Base-by-base conservation (phyloP, 371 early-diverging fungal genomes). In the Vairimorpha ceranae region DNA sequence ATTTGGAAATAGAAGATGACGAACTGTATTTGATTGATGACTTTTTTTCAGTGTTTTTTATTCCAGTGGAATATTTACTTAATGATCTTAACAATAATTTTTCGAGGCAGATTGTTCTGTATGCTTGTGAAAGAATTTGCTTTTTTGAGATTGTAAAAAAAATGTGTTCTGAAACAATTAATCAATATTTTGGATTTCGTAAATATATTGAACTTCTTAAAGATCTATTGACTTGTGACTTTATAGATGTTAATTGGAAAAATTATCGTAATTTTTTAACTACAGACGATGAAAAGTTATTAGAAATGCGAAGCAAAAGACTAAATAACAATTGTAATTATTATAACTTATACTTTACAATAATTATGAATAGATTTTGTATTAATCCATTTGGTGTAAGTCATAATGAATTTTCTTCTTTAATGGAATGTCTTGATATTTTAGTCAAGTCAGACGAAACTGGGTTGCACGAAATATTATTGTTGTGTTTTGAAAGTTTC, bases 401-500 rank as follows among this genome's bases (percentile, higher is more conserved):
- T n/a, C 48, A 48, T 12, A 8, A 6, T 29, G 30, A 58, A 10
- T 3, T 15, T 27, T 23, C 25, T 27, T 27, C 6, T 32, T 23
- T 58, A 25, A 14, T 30, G 32, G n/a, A 58, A 58, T 48, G 48
- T 48, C 21, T 48, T 12, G 48, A 48, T 48, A n/a, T 48, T 4
- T 48, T 48, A 21, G 48, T 56, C 6, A 29, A 25, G n/a, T 21
- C 58, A 25, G 7, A 61, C 3, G 61, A 36, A 6, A 6, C 12
- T 7, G 32, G 6, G 19, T 7, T 30, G 25, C 41, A 38, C 15
- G 36, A 36, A 38, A 23, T 71, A 19, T 23, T 71, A n/a, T 32
- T 71, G 2, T 45, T 63, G 25, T 21, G 56, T 17, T 63, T 71
- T 21, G 36, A 60, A 14, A 51, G n/a, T 12, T 64, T 61, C 30